These are phyloP conservation scores for Raphanus hybrid DNA, from an alignment of 441 rosid species.

Conservation along the genomic window DNA sequence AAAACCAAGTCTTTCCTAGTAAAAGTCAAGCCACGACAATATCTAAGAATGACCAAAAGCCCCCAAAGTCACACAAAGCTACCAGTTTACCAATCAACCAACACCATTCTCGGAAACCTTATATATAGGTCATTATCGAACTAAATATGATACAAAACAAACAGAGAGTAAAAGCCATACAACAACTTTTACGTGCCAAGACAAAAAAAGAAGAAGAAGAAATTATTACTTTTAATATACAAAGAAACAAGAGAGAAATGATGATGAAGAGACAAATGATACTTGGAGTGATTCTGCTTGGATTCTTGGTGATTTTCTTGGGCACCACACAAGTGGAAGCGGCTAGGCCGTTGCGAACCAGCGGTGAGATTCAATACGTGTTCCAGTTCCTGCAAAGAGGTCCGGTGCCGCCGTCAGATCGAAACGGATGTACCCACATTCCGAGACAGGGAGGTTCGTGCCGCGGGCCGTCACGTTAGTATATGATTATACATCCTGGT, in stretches of 20 bases:
- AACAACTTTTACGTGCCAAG: conserved; percentile 24
- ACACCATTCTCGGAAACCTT: conserved; percentile 13
- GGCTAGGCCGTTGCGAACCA: conserved; percentile 33
- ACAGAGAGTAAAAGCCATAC: conserved; percentile 33
- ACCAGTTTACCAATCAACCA: conserved; percentile 28
- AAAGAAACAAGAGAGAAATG: not conserved
- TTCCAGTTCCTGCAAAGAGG: conserved; percentile 39
- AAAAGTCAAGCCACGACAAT: conserved; percentile 40
- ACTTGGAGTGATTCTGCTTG: conserved; percentile 30
- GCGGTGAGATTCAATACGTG: conserved; percentile 29
- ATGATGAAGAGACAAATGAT: conserved; percentile 40
- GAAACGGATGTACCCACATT: conserved; percentile 34
- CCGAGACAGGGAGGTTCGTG: conserved; percentile 27
- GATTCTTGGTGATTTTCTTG: conserved; percentile 29
- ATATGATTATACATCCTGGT: conserved; percentile 10
- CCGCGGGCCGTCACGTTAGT: conserved; percentile 9
- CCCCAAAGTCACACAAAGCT: conserved; percentile 24
- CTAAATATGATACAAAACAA: conserved; percentile 21
- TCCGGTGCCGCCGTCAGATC: conserved; percentile 17
- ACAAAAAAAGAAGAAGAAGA: not conserved
- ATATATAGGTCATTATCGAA: conserved; percentile 35
- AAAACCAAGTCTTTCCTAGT: conserved; percentile 35
- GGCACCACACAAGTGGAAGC: conserved; percentile 34
- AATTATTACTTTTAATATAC: not conserved
- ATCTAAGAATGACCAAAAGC: conserved; percentile 29